These are phyloP conservation scores for Termitomyces titanicus DNA, from an alignment of 768 basidiomycete species.

Conservation along the genomic window DNA sequence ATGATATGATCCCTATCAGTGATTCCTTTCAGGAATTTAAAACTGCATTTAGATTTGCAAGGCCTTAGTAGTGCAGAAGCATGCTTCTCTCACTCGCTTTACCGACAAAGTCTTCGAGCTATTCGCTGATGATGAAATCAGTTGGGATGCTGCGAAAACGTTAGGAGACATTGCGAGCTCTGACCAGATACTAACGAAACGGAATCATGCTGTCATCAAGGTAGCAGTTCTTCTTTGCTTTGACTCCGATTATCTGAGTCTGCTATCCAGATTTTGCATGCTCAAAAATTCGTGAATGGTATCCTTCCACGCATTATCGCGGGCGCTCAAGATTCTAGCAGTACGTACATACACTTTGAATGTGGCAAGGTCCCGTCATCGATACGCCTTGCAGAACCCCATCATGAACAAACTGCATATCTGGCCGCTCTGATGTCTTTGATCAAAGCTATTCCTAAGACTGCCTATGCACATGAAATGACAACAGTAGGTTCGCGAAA, in stretches of 20 bases:
- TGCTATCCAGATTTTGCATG: conserved; percentile 56
- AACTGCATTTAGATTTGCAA: conserved; percentile 58
- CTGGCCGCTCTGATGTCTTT: conserved; percentile 83
- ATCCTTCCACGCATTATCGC: conserved; percentile 73
- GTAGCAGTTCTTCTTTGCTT: conserved; percentile 36
- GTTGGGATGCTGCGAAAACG: conserved; percentile 71
- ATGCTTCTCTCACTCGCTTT: conserved; percentile 52
- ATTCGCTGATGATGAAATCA: conserved; percentile 62
- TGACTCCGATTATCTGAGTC: background rate
- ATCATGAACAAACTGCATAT: conserved; percentile 57
- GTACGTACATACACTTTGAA: conserved; percentile 34
- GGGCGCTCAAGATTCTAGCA: conserved; percentile 52
- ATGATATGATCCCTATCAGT: conserved; percentile 13
- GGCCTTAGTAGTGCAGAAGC: conserved; percentile 73
- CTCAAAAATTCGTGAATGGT: conserved; percentile 69
- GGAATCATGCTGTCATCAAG: conserved; percentile 74
- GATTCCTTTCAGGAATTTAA: background rate
- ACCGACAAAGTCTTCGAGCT: conserved; percentile 65
- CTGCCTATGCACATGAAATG: conserved; percentile 69
- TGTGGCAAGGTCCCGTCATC: background rate
- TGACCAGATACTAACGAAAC: conserved; percentile 69
- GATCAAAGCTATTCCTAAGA: conserved; percentile 75
- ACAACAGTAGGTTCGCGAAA: conserved; percentile 38
- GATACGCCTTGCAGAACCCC: conserved; percentile 6
- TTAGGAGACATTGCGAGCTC: conserved; percentile 63